Evolutionary conservation across 139 green algal genomes (phyloP).

Genomic region (Chloropicon primus): DNA sequence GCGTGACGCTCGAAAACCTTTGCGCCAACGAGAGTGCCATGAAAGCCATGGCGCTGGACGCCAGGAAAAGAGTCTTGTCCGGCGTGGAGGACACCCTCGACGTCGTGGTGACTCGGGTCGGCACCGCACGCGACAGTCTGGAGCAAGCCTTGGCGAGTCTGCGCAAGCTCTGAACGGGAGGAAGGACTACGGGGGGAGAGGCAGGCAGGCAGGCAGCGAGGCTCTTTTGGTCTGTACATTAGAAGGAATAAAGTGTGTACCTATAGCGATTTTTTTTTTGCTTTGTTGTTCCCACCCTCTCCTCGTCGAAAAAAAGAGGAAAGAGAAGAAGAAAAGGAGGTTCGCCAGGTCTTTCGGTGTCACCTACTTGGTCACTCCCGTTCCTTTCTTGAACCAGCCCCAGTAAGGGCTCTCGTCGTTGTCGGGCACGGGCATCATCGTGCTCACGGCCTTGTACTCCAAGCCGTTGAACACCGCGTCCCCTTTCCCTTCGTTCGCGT

Average conservation of each 20-base stretch:
- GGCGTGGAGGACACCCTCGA: not conserved
- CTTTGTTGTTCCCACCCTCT: too few species aligned
- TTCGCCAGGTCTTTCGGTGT: too few species aligned
- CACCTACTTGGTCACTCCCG: not conserved
- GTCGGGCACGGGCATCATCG: constrained; percentile 8
- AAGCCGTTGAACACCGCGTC: constrained; percentile 14
- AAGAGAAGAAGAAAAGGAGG: not conserved
- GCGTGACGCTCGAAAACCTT: not conserved
- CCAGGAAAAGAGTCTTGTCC: not conserved
- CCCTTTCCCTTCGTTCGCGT: constrained; percentile 14
- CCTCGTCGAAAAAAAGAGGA: not conserved
- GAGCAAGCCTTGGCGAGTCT: not conserved
- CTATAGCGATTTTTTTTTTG: too few species aligned
- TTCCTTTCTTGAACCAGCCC: not conserved
- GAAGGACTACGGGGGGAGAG: too few species aligned
- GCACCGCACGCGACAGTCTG: not conserved
- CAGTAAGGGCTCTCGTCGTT: not conserved
- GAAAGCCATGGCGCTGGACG: not conserved
- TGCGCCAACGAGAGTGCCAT: not conserved
- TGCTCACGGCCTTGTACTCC: constrained; percentile 16
- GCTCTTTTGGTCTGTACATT: too few species aligned
- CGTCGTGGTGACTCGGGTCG: not conserved
- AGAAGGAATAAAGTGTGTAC: too few species aligned
- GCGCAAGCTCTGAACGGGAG: too few species aligned
- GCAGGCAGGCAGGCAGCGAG: too few species aligned